Evolutionary conservation across 2,329 filamentous ascomycete genomes (phyloP), one percentile per base, ranked within the genome.

Genomic region (Aspergillus clavatus): DNA sequence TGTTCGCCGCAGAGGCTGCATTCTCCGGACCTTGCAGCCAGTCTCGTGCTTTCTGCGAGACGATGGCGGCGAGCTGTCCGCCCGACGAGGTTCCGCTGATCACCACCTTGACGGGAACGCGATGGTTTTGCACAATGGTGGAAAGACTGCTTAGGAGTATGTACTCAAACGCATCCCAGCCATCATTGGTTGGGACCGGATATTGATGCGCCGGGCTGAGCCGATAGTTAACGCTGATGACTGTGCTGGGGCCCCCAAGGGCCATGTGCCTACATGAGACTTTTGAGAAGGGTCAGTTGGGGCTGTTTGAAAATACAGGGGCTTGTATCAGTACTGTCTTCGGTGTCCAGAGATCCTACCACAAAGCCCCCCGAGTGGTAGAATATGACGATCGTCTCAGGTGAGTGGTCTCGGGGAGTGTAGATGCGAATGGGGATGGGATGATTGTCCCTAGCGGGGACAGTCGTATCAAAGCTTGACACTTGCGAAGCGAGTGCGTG

Each of bases 271-370:
- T 28, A 22, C 40, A 42, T 23, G 40, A 35, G 24, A 36, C 40
- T 42, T 31, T 84, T 80, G 52, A 85, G 77, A 65, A 85, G 81
- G 0, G 82, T 83, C 49, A 74, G 77, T 57, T 85, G 82, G n/a
- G n/a, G n/a, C n/a, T 51, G 83, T 76, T 61, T 85, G 81, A 1
- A 82, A 82, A 1, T 78, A 75, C 0, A 80, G 76, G 29, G 11
- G 29, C 4, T n/a, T 18, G 12, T 5, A 16, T 33, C 14, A 10
- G 5, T 18, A 33, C 29, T 33, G 18, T 33, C 29, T 18, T 33
- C 29, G 7, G 29, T 33, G n/a, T 33, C 29, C 3, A 16, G 14
- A 33, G 29, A 33, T n/a, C 29, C 29, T 10, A 14, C n/a, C 14
- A 33, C 29, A 2, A 33, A 33, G 29, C 29, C 29, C 18, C 29